Base-by-base conservation (phyloP, 2,329 filamentous ascomycete genomes). In the Domatiomyces catenatus region DNA sequence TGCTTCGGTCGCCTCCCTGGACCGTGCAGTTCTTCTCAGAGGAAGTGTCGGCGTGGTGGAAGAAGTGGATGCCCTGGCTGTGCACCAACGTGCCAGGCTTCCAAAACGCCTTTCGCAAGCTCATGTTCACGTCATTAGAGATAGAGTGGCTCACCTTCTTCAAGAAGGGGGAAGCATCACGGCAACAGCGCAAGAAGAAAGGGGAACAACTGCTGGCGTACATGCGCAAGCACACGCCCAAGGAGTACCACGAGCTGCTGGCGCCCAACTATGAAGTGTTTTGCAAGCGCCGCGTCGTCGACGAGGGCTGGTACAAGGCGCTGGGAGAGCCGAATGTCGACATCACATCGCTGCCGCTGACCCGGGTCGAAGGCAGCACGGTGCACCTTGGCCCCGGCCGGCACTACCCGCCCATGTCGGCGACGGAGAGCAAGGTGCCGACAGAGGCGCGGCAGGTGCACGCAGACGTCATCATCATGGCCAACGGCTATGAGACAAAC, bases 241-340 rank as follows among this genome's bases (percentile, higher is more conserved):
- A 72, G 47, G 75, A 79, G 62, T 83, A 82, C 52, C 75, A 78
- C 54, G 73, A 79, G 26, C 69, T 80, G 5, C 61, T 83, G 36
- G 77, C 77, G 0, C 80, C 80, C 0, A 72, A 82, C 47, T 83
- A 80, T 51, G 70, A 73, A 44, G 63, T 81, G 12, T 78, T 79
- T 1, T 83, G 79, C 65, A 83, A 82, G 64, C 67, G 80, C n/a
- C 70, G 78, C 12, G 74, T 83, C 50, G 75, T 75, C 49, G 77
- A 82, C 52, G 68, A 71, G 2, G 68, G 68, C 1, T 83, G 81
- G 67, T 69, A 79, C 18, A 58, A 67, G 12, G 67, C 69, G 42
- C 63, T 84, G 39, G 67, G 78, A 39, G 63, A 72, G 2, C 63
- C 71, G 0, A 77, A 77, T 48, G 67, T 79, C 18, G 69, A 75